A percentile compares a stretch with the other conserved stretches of the same genome.
These are phyloP conservation scores for Ustilago vetiveriae DNA, from an alignment of 1,284 basidiomycete species.

Conservation along the genomic window DNA sequence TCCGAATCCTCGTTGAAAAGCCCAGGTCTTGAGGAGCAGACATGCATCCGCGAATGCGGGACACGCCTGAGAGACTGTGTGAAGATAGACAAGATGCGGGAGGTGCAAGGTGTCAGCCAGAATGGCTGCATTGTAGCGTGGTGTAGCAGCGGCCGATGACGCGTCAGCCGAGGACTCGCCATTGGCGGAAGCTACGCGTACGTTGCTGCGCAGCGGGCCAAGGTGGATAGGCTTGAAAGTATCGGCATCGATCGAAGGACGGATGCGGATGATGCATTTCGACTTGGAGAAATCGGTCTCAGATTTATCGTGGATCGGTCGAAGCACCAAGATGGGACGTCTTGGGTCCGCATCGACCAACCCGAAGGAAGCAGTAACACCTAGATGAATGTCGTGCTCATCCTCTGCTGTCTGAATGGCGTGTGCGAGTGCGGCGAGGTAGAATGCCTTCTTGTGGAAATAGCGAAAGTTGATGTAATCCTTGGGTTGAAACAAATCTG, in stretches of 20 bases:
- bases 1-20: constrained; percentile 82
- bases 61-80: constrained; percentile 74
- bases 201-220: constrained; percentile 74
- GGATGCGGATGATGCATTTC: constrained; percentile 77
- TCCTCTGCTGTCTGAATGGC: constrained; percentile 69
- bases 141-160: constrained; percentile 70
- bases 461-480: constrained; percentile 90
- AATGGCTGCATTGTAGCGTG: constrained; percentile 81
- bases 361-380: constrained; percentile 74
- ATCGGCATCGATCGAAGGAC: constrained; percentile 74
- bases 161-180: constrained; percentile 3
- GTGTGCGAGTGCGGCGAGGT: constrained; percentile 81
- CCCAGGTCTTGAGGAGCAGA: constrained; percentile 86
- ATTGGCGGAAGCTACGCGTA: constrained; percentile 52
- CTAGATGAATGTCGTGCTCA: constrained; percentile 68
- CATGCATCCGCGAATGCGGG: constrained; percentile 80
- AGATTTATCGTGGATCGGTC: constrained; percentile 71
- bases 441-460: constrained; percentile 92
- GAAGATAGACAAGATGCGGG: constrained; percentile 76
- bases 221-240: constrained; percentile 76
- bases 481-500: constrained; percentile 89
- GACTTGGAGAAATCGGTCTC: constrained; percentile 76
- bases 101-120: constrained; percentile 76
- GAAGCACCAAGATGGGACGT: constrained; percentile 75
- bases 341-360: constrained; percentile 76